A percentile compares a stretch with the other conserved stretches of the same genome.
phyloP scores from a whole-genome alignment of 495 filamentous ascomycete species.

The Neurospora pannonica region DNA sequence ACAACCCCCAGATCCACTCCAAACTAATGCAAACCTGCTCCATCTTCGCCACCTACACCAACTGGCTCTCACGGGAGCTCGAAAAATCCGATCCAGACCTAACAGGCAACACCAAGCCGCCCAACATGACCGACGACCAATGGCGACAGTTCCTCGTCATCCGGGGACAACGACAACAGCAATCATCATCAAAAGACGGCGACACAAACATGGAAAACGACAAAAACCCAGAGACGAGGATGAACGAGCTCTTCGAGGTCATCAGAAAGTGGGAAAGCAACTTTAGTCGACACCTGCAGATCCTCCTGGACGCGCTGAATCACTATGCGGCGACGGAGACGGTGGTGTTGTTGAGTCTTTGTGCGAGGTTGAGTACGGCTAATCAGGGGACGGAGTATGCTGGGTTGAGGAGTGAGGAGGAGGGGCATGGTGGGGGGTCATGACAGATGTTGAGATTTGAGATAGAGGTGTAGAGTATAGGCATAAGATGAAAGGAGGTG shows the following conservation, averaged over 20 bases:
- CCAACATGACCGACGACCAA: constrained; percentile 44
- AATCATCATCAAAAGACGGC: neutral
- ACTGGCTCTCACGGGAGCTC: constrained; percentile 67
- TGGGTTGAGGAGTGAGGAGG: constrained; percentile 38
- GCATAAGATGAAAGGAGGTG: neutral
- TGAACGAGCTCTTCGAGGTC: constrained; percentile 74
- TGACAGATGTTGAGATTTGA: neutral
- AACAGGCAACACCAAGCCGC: constrained; percentile 38
- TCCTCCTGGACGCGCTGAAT: constrained; percentile 85
- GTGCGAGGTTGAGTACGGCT: constrained; percentile 65
- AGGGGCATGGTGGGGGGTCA: constrained; percentile 20
- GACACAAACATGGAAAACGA: neutral
- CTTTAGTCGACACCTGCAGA: constrained; percentile 82
- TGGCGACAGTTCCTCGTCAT: constrained; percentile 39
- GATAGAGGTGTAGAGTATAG: neutral
- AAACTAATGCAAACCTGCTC: constrained; percentile 89
- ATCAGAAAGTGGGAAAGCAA: constrained; percentile 84
- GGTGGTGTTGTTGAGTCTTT: constrained; percentile 81
- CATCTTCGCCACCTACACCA: constrained; percentile 81
- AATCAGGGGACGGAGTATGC: constrained; percentile 55
- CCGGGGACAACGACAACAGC: constrained; percentile 7
- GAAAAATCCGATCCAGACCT: constrained; percentile 69
- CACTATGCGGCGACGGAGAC: constrained; percentile 97
- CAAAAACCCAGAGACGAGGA: neutral
- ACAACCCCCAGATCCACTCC: constrained; percentile 67